phyloP scores from a whole-genome alignment of 371 early-diverging fungal species.

The Mortierella sp. region DNA sequence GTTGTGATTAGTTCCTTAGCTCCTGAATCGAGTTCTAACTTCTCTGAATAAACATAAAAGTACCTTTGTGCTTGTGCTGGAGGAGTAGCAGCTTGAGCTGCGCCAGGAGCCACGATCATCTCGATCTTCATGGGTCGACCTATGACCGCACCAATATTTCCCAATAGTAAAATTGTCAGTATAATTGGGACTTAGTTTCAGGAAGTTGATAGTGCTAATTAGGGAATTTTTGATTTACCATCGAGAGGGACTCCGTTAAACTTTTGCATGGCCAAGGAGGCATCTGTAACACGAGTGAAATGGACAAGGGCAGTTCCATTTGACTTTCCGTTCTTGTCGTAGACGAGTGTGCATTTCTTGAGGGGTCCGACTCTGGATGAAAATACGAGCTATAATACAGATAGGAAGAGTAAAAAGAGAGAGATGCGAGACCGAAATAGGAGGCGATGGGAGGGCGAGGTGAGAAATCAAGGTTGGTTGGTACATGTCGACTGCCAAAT shows the following conservation, averaged over 20 bases:
- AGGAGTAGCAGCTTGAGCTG: conserved; percentile 51
- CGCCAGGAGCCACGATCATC: conserved; percentile 68
- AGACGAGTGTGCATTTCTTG: conserved; percentile 75
- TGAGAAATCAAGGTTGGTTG: conserved; percentile 13
- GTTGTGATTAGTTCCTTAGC: not conserved
- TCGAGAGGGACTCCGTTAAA: conserved; percentile 81
- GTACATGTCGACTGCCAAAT: not conserved
- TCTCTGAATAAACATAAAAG: not conserved
- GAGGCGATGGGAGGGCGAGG: conserved; percentile 8
- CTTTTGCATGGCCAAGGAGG: conserved; percentile 68
- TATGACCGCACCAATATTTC: conserved; percentile 2
- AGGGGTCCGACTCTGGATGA: conserved; percentile 71
- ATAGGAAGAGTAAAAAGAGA: not conserved
- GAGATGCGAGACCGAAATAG: conserved; percentile 11
- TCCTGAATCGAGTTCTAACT: not conserved
- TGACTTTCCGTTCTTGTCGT: conserved; percentile 75
- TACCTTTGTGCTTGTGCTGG: conserved; percentile 33
- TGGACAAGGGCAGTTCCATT: conserved; percentile 78
- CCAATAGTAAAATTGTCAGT: not conserved
- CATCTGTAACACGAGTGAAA: conserved; percentile 70
- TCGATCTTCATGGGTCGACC: conserved; percentile 81
- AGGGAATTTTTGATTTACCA: conserved; percentile 54
- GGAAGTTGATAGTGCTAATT: no score
- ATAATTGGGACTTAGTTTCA: no score
- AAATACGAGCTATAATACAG: conserved; percentile 55